Evolutionary conservation across 108 stramenopile genomes (phyloP).

Genomic region (Fragilariopsis cylindrus): DNA sequence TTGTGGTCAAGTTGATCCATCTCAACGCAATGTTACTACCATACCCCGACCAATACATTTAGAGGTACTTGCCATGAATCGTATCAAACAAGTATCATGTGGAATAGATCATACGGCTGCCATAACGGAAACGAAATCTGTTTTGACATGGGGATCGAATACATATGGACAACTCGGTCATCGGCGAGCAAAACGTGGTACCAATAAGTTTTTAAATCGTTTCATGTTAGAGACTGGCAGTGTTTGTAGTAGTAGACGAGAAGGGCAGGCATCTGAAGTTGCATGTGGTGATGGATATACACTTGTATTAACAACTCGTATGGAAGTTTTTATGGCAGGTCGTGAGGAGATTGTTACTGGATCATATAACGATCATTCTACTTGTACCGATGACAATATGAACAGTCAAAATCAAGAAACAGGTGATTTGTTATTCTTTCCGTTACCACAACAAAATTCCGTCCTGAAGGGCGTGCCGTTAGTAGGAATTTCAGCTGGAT

Average conservation of each 20-base stretch:
- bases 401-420: background rate
- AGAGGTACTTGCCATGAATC: slow-evolving; percentile 39
- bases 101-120: slow-evolving; percentile 73
- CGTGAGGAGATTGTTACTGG: slow-evolving; percentile 13
- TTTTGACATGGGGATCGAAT: slow-evolving; percentile 76
- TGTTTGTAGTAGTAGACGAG: no score
- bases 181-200: slow-evolving; percentile 16
- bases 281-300: slow-evolving; percentile 67
- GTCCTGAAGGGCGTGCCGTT: slow-evolving; percentile 62
- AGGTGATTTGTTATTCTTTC: background rate
- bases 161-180: slow-evolving; percentile 68
- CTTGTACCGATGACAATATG: slow-evolving; percentile 40
- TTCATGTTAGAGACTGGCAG: background rate
- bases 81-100: slow-evolving; percentile 61
- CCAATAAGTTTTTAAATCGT: slow-evolving; percentile 10
- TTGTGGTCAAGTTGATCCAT: slow-evolving; percentile 66
- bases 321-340: slow-evolving; percentile 61
- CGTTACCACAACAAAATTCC: slow-evolving; percentile 45
- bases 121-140: slow-evolving; percentile 58
- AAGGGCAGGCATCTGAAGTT: slow-evolving; percentile 42
- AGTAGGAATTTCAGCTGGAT: slow-evolving; percentile 60
- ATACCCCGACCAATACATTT: slow-evolving; percentile 44
- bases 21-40: slow-evolving; percentile 20
- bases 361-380: no score
- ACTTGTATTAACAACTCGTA: slow-evolving; percentile 67